These are phyloP conservation scores for Phaeosphaeria sp. DNA, from an alignment of 2,329 filamentous ascomycete species.

Conservation along the genomic window DNA sequence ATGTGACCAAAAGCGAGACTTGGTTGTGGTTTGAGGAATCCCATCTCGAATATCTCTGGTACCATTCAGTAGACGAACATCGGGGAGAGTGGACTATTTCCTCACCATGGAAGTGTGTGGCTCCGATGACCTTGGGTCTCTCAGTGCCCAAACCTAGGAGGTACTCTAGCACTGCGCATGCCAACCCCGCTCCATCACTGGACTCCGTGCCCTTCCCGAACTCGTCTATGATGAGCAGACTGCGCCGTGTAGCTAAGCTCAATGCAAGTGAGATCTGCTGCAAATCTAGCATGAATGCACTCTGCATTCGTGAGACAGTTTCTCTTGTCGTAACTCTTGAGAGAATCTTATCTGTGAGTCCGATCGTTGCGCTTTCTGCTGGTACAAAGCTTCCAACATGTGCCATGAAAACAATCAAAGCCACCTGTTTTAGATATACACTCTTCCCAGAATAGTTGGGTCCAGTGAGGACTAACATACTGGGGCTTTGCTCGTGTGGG, in stretches of 20 bases:
- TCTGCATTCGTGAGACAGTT: constrained; percentile 68
- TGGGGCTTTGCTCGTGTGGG: constrained; percentile 55
- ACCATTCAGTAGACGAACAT: constrained; percentile 51
- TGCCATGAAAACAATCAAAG: constrained; percentile 88
- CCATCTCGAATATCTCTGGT: constrained; percentile 73
- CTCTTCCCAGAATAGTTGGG: constrained; percentile 98
- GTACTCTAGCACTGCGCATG: constrained; percentile 67
- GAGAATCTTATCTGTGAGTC: constrained; percentile 90
- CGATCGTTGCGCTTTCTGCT: constrained; percentile 76
- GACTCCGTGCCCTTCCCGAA: constrained; percentile 77
- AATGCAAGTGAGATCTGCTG: constrained; percentile 84
- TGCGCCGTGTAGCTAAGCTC: constrained; percentile 75
- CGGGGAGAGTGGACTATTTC: constrained; percentile 37
- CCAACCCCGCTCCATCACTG: constrained; percentile 69
- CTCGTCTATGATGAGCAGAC: constrained; percentile 89
- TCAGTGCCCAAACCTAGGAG: constrained; percentile 57
- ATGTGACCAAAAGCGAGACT: constrained; percentile 71
- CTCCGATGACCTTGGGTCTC: constrained; percentile 66
- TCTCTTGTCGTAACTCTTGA: constrained; percentile 82
- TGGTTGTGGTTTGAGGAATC: constrained; percentile 60
- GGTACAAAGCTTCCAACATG: constrained; percentile 92
- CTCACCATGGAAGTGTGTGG: constrained; percentile 69
- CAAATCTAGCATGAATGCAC: constrained; percentile 80
- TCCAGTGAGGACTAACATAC: constrained; percentile 82
- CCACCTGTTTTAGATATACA: constrained; percentile 91